Evolutionary conservation across 495 filamentous ascomycete species (phyloP).

Genomic region (Pyrenula massariospora): DNA sequence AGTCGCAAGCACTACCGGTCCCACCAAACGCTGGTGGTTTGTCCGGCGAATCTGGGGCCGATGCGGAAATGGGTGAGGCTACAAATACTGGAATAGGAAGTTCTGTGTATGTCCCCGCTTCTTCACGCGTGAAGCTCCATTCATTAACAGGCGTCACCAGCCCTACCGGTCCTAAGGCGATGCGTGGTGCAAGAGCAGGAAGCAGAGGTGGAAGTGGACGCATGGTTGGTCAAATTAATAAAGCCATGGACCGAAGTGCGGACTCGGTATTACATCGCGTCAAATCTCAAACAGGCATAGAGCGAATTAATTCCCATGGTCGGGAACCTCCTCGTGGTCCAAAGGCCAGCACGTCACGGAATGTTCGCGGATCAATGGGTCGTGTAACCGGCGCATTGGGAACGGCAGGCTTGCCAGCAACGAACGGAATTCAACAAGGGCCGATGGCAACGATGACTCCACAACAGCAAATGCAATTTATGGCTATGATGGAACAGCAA

Average conservation of each 20-base stretch:
- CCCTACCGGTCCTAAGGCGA: constrained; percentile 89
- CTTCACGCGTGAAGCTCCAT: constrained; percentile 7
- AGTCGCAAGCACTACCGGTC: background rate
- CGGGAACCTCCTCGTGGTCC: constrained; percentile 66
- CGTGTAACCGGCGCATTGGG: constrained; percentile 40
- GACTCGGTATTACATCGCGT: constrained; percentile 74
- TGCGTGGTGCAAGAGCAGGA: constrained; percentile 52
- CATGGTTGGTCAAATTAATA: constrained; percentile 78
- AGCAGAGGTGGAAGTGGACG: constrained; percentile 52
- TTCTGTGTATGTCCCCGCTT: background rate
- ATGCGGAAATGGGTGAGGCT: background rate
- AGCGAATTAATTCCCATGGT: constrained; percentile 63
- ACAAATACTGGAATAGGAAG: background rate
- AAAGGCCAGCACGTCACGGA: constrained; percentile 29
- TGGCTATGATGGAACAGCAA: constrained; percentile 81
- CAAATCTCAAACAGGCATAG: constrained; percentile 56
- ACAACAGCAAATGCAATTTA: constrained; percentile 67
- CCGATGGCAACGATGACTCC: constrained; percentile 37
- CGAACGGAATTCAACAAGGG: constrained; percentile 10
- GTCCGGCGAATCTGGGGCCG: background rate
- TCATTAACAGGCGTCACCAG: constrained; percentile 32
- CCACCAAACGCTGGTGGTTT: background rate
- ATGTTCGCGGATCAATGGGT: constrained; percentile 30
- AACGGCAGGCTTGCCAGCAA: constrained; percentile 31
- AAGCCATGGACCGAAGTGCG: constrained; percentile 65